Evolutionary conservation across 352 stramenopile species (phyloP), one percentile per base, ranked within the genome.

Genomic region (Albugo candida): DNA sequence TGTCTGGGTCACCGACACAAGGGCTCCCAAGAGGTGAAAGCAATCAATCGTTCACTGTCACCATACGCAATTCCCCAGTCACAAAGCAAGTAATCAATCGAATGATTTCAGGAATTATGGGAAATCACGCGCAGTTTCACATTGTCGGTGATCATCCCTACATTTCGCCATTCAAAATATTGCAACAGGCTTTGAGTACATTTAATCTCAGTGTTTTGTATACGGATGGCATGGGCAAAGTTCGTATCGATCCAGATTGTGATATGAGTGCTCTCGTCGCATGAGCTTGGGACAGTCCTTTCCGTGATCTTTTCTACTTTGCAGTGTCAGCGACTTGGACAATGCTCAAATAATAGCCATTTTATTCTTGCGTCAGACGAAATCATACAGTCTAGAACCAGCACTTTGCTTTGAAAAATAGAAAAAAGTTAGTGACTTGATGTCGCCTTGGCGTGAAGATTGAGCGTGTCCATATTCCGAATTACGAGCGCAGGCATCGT

Each of bases 121-220:
- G 36, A 13, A 53, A 45, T 17, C 65, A 48, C 11, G 58, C 64
- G 14, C 64, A 80, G 51, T 76, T 80, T 48, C 73, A 60, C 52
- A 68, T 79, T 52, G 57, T 58, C 10, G 67, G 67, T 48, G 59
- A 72, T 56, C 68, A 74, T 56, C 51, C 54, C 38, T 64, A 66
- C 54, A 62, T 62, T 39, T 72, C 63, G 11, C 38, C 62, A 45
- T 58, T 64, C 35, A 50, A 52, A n/a, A 51, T 67, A 31, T 64
- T 76, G 46, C 27, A 57, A 13, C 54, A 61, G 19, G 67, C 63
- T n/a, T 60, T 76, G 37, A 49, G 45, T 39, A 57, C 54, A 34
- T 52, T 76, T 41, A 76, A 80, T 54, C 71, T 76, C 56, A 76
- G 61, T 48, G 56, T 80, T 44, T 45, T 72, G n/a, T 80, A 80